Conservation (phyloP, 306 rosid genomes). For the Albizia julibrissin region DNA sequence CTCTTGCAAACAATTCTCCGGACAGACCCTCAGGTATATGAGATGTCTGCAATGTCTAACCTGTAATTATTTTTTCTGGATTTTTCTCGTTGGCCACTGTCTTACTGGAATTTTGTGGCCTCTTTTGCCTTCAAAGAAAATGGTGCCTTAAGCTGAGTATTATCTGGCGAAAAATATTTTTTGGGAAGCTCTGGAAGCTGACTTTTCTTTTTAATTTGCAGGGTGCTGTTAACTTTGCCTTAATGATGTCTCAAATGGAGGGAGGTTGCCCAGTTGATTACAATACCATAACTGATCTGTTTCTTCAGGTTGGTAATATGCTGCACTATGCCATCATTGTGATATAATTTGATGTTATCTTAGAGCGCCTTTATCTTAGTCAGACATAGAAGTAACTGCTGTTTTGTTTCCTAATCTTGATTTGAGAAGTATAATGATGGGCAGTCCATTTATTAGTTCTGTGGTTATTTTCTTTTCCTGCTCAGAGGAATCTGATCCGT, state of each 20-base stretch:
- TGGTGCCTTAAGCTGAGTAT: constrained; percentile 1
- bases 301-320: constrained; percentile 80
- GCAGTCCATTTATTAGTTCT: neutral
- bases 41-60: constrained; percentile 7
- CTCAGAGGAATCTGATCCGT: constrained; percentile 95
- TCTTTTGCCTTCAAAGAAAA: constrained; percentile 8
- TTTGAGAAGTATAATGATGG: neutral
- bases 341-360: constrained; percentile 21
- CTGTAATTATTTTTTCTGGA: constrained; percentile 25
- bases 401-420: neutral
- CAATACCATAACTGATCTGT: constrained; percentile 97
- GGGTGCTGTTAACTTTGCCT: constrained; percentile 99
- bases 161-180: neutral
- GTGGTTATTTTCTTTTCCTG: constrained; percentile 26
- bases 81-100: constrained; percentile 10
- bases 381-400: neutral
- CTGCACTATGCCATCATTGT: constrained; percentile 25
- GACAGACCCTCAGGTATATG: constrained; percentile 91
- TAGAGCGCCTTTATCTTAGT: neutral
- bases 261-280: constrained; percentile 99
- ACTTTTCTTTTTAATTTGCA: constrained; percentile 41
- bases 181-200: neutral
- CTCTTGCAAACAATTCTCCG: constrained; percentile 98
- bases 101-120: neutral
- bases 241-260: constrained; percentile 99